Evolutionary conservation across 2,329 filamentous ascomycete genomes (phyloP), one percentile per base, ranked within the genome.

Genomic region (Colletotrichum sp.): DNA sequence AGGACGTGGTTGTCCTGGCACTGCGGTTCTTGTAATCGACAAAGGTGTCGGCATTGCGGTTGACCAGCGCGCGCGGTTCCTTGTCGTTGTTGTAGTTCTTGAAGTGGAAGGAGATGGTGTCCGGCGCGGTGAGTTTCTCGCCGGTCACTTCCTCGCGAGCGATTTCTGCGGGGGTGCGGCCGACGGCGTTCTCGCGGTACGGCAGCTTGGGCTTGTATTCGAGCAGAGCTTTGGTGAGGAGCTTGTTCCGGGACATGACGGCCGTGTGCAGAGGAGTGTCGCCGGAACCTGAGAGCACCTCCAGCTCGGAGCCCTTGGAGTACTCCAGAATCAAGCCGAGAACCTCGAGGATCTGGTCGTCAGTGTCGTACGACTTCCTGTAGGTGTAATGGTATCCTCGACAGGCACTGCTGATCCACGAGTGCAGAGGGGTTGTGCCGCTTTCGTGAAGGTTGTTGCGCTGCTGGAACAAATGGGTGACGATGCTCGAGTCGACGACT

Each of bases 161-260:
- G 65, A 94, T 84, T 79, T 97, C 94, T 32, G 89, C 87, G 0
- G 95, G 93, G 0, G 94, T 97, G 18, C 91, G 89, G 3, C 95
- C 95, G 0, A 94, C 94, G 0, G 94, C 91, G 78, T 96, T 96
- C 82, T 97, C 95, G 26, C 92, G 90, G 78, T 91, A 89, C 1
- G 95, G 85, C 3, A 96, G 86, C 30, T 88, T 86, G 0, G 93
- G 90, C 21, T 90, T 87, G 78, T 86, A 86, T 12, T 90, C 85
- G 13, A 96, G 83, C 5, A 94, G 79, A 4, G 86, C 80, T 16
- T 86, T 83, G 52, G 85, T 79, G 2, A 89, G 78, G 43, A 80
- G 81, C 9, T 85, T 78, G 43, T 84, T 78, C 15, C 83, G 79
- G 9, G 83, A 81, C 71, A 84, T 81, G 24, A 92, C 87, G 13